Evolutionary conservation across 73 alveolate species (phyloP), one percentile per base, ranked within the genome.

Genomic region (Paramecium sonneborni): DNA sequence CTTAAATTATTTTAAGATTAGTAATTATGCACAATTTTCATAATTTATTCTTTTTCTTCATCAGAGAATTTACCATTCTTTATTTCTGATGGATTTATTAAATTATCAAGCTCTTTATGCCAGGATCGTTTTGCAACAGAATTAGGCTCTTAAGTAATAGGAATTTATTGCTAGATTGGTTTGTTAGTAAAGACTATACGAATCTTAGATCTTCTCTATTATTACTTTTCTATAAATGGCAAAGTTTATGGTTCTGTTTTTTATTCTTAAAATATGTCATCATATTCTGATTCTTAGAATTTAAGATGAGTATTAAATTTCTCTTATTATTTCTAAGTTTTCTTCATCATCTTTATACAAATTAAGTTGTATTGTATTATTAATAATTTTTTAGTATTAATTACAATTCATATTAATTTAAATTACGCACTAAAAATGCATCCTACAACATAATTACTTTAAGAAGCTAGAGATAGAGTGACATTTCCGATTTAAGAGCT

Each of bases 401-500:
- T 24, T 7, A 10, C 12, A 7, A 4, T 56, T 62, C 39, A 62
- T 7, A 62, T 30, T 62, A 62, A 62, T 62, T 62, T 26, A 62
- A 74, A 74, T 74, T 74, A 74, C 87, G 87, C 87, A 79, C 21
- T 79, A 79, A 23, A 14, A n/a, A 79, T 79, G 90, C 69, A 39
- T 34, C 90, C 90, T 41, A 39, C 90, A 26, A 79, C 76, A 79
- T 44, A 79, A 79, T 44, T 79, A 14, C 55, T 79, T 38, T 15
- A 79, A 24, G 90, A 79, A 44, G 69, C 69, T n/a, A 38, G 90
- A 24, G 69, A 39, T 1, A 38, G 52, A 43, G 90, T 79, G 11
- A 30, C 44, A 21, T 79, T 79, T 34, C 56, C 69, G 11, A 24
- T 24, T 10, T 12, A 21, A 23, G 90, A 79, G 69, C 44, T 43